These are phyloP conservation scores for Coemansia sp. DNA, from an alignment of 371 early-diverging fungal species.

Conservation along the genomic window DNA sequence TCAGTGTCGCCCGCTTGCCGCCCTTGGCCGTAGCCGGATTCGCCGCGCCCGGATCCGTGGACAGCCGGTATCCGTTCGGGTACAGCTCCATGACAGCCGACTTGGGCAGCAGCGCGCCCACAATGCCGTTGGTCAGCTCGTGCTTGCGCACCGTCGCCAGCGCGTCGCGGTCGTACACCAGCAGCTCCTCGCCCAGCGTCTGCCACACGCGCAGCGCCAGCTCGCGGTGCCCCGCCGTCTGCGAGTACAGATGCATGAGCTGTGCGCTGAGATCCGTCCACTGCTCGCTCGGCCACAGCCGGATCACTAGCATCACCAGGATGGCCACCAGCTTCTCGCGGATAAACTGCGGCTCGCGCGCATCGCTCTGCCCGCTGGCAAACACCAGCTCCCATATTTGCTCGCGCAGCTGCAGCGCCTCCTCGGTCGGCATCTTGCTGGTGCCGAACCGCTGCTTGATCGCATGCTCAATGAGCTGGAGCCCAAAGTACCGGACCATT, in stretches of 20 bases:
- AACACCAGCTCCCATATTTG: conserved; percentile 18
- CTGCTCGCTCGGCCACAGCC: conserved; percentile 33
- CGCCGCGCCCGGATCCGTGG: background rate
- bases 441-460: conserved; percentile 15
- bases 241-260: conserved; percentile 25
- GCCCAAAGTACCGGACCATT: conserved; percentile 40
- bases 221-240: conserved; percentile 14
- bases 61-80: conserved; percentile 38
- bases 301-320: conserved; percentile 28
- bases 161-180: conserved; percentile 48
- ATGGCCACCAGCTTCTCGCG: conserved; percentile 44
- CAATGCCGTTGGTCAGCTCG: conserved; percentile 46
- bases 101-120: conserved; percentile 41
- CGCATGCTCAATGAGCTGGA: conserved; percentile 41
- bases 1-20: conserved; percentile 6
- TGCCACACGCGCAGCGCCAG: conserved; percentile 45
- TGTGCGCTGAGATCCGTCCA: conserved; percentile 41
- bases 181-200: conserved; percentile 49
- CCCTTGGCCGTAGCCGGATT: background rate
- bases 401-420: conserved; percentile 19
- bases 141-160: conserved; percentile 38
- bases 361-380: background rate
- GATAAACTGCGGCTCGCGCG: conserved; percentile 20
- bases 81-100: conserved; percentile 30
- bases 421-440: conserved; percentile 4